These are phyloP conservation scores for Mrakia blollopis DNA, from an alignment of 768 basidiomycete species.

Conservation along the genomic window DNA sequence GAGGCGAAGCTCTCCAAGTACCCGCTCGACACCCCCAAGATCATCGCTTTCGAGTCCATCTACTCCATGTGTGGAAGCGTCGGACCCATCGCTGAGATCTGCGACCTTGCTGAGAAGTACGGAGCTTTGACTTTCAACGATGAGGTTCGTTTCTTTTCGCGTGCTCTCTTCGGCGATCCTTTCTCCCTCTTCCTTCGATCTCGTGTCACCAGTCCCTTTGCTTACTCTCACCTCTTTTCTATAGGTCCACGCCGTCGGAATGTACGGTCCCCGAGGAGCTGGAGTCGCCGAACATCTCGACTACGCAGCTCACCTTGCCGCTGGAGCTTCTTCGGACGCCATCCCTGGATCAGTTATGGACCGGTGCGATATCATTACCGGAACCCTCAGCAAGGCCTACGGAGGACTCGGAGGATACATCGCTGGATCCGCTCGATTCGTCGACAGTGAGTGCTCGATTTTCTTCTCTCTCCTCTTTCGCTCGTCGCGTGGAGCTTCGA, in stretches of 20 bases:
- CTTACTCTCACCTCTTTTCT: slow-evolving; percentile 28
- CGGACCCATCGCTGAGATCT: slow-evolving; percentile 93
- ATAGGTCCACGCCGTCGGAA: slow-evolving; percentile 81
- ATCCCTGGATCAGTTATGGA: slow-evolving; percentile 88
- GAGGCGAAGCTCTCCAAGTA: slow-evolving; percentile 80
- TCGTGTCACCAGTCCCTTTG: slow-evolving; percentile 22
- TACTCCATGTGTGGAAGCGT: slow-evolving; percentile 99
- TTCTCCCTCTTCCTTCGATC: slow-evolving; percentile 32
- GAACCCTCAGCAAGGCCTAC: slow-evolving; percentile 95
- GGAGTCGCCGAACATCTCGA: slow-evolving; percentile 99
- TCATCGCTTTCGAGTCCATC: slow-evolving; percentile 96
- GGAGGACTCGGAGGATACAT: slow-evolving; percentile 97
- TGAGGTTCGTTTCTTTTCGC: slow-evolving; percentile 54
- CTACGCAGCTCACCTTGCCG: slow-evolving; percentile 75
- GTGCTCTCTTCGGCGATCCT: background rate
- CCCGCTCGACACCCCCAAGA: slow-evolving; percentile 88
- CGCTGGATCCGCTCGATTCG: slow-evolving; percentile 84
- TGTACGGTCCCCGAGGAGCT: slow-evolving; percentile 93
- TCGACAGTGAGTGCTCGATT: slow-evolving; percentile 55
- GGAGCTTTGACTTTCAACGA: slow-evolving; percentile 97
- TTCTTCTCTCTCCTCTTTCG: background rate
- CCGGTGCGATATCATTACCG: slow-evolving; percentile 93
- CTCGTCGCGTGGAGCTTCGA: background rate
- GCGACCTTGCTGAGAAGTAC: slow-evolving; percentile 92
- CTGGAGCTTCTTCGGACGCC: slow-evolving; percentile 66